Base-by-base conservation (phyloP, 306 rosid species). In the Mimosa bimucronata region DNA sequence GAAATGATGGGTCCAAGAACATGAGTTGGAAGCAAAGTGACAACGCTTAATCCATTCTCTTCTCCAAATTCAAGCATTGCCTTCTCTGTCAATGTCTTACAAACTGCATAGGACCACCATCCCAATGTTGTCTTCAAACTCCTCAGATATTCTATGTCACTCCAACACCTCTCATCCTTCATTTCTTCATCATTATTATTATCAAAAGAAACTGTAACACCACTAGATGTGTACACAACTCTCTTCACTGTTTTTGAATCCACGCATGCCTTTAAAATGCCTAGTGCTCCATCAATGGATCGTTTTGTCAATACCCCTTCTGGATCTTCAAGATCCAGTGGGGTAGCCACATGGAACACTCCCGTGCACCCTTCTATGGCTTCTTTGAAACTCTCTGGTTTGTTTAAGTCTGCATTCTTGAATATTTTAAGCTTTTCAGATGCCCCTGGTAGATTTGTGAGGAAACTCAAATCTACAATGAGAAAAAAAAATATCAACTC, bases 201-300 rank as follows among this genome's bases (percentile, higher is more conserved):
- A 58, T 25, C 31, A 14, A 55, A 55, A 10, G 31, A 58, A 58
- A 58, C 65, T 23, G 65, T 11, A 11, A 25, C 31, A 21, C 31
- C 31, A 58, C 65, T 58, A 1, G 65, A 58, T 10, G 65, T 58
- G 65, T 58, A 58, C 28, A 58, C 65, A 3, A 58, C 65, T 58
- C 65, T 58, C 29, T 58, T 58, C 65, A 58, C 65, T 23, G 65
- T 25, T 58, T 58, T 58, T 58, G 65, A 58, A 23, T 28, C 65
- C 2, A 9, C 1, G 30, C 65, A 23, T 58, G 65, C 65, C 65
- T 26, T 58, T 25, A 58, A 58, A 58, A 58, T 58, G 2, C 65
- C 65, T 3, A 58, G 2, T 25, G 65, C 65, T 12, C 65, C 65
- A 58, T 58, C 65, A 58, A 58, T 58, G 31, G 65, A 58, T 58